These are phyloP conservation scores for Nemania sp. DNA, from an alignment of 2,329 filamentous ascomycete species.

Conservation along the genomic window DNA sequence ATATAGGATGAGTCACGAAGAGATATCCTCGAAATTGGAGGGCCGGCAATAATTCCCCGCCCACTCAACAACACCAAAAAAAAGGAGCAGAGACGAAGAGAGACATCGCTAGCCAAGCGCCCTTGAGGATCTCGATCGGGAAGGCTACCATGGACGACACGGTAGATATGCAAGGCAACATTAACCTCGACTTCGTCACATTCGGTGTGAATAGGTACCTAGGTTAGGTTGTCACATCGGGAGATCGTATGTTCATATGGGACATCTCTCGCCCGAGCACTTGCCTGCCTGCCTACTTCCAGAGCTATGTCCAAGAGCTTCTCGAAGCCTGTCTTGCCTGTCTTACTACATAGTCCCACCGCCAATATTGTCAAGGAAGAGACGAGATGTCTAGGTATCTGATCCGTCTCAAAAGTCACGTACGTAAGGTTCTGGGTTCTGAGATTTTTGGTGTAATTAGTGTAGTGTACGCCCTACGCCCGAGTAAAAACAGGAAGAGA, in stretches of 20 bases:
- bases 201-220: conserved; percentile 8
- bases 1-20: conserved; percentile 22
- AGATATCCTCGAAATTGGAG: neutral
- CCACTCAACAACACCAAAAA: too few species aligned
- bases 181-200: conserved; percentile 7
- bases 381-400: conserved; percentile 1
- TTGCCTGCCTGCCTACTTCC: conserved; percentile 1
- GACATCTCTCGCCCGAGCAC: neutral
- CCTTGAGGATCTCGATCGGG: conserved; percentile 9
- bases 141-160: conserved; percentile 9
- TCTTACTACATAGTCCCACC: conserved; percentile 18
- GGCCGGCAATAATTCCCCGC: neutral
- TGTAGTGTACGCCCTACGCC: neutral
- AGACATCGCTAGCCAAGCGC: neutral
- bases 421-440: conserved; percentile 1
- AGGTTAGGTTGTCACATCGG: conserved; percentile 5
- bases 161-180: conserved; percentile 18
- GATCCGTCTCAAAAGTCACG: conserved; percentile 15
- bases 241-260: conserved; percentile 6
- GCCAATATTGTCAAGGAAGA: conserved; percentile 3
- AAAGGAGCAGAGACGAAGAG: too few species aligned
- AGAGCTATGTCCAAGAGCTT: conserved; percentile 14
- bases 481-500: conserved; percentile 9
- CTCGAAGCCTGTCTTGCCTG: conserved; percentile 22
- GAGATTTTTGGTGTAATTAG: conserved; percentile 1